phyloP scores from a whole-genome alignment of 2,329 filamentous ascomycete species.

The Trichoderma harzianum region DNA sequence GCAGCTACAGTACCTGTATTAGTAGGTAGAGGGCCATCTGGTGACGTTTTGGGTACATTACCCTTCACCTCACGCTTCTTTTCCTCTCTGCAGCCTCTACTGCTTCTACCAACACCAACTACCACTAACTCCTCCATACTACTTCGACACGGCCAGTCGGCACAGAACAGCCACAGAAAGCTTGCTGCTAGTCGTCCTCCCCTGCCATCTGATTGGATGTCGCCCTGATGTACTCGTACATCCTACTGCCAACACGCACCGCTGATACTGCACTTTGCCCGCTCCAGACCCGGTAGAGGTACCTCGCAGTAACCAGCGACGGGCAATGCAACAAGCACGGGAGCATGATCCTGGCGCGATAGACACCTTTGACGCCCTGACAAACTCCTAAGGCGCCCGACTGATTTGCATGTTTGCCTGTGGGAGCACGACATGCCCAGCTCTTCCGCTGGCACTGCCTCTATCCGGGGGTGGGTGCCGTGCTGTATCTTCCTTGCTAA shows the following conservation, averaged over 20 bases:
- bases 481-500: not conserved
- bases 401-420: not conserved
- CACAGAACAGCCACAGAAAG: not conserved
- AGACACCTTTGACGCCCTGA: not conserved
- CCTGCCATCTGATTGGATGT: not conserved
- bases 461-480: not conserved
- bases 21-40: not conserved
- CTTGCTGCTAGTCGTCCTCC: not conserved
- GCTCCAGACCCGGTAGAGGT: not conserved
- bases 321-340: not conserved
- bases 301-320: not conserved
- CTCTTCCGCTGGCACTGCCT: not conserved
- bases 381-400: not conserved
- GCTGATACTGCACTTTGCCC: not conserved
- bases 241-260: not conserved
- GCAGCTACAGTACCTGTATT: not conserved
- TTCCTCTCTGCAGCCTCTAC: not conserved
- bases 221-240: not conserved
- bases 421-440: constrained; percentile 5
- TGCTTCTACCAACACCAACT: no score
- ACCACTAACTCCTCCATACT: not conserved
- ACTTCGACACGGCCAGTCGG: not conserved
- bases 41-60: not conserved
- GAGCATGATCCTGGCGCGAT: not conserved
- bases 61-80: not conserved